These are phyloP conservation scores for Spathaspora gorwiae DNA, from an alignment of 805 yeast species.

Conservation along the genomic window DNA sequence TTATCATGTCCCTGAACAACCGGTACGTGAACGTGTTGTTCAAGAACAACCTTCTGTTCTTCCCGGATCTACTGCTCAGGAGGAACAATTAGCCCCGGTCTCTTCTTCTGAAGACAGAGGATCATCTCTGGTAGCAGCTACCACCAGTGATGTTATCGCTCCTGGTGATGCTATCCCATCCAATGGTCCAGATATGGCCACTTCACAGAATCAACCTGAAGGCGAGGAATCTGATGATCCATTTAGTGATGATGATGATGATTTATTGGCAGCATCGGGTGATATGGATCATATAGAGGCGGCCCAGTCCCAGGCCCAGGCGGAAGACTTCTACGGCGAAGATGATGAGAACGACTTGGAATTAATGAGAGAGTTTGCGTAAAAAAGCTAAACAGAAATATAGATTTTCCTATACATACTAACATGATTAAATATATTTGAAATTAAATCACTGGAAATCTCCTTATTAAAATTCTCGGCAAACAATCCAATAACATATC, in stretches of 20 bases:
- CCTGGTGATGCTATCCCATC: not conserved
- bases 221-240: constrained; percentile 15
- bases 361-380: constrained; percentile 36
- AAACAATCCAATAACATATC: constrained; percentile 47
- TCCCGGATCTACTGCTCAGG: not conserved
- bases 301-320: constrained; percentile 1
- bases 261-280: constrained; percentile 1
- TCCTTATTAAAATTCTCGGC: constrained; percentile 18
- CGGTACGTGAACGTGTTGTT: not conserved
- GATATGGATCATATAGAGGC: not conserved
- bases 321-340: constrained; percentile 7
- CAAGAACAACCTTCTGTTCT: not conserved
- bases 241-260: constrained; percentile 20
- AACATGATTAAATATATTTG: constrained; percentile 43
- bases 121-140: not conserved
- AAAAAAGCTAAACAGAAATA: constrained; percentile 18
- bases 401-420: constrained; percentile 47
- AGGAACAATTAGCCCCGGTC: not conserved
- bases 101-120: not conserved
- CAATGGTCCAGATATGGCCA: not conserved
- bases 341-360: constrained; percentile 28
- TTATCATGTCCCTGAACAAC: constrained; percentile 1
- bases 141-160: not conserved
- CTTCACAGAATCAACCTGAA: not conserved
- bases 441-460: constrained; percentile 35